A percentile compares a stretch with the other conserved stretches of the same genome.
Conservation (phyloP, 1,284 basidiomycete genomes). For the Pseudozyma sp. region DNA sequence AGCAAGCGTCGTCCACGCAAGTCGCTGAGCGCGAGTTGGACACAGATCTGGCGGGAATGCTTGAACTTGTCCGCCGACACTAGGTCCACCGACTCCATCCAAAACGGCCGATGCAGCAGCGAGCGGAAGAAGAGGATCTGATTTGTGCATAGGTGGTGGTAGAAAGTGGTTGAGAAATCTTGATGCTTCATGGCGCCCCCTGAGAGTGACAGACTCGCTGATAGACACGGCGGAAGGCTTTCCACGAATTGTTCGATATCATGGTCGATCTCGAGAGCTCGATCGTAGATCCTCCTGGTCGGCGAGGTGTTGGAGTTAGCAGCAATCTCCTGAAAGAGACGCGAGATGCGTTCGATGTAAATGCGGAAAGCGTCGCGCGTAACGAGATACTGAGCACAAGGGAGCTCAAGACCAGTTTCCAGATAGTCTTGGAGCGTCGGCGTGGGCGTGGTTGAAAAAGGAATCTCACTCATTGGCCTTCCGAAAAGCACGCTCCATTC, state of each 20-base stretch:
- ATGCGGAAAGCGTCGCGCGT: constrained; percentile 37
- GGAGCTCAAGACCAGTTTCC: constrained; percentile 27
- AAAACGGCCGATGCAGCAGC: constrained; percentile 42
- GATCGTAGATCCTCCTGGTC: constrained; percentile 26
- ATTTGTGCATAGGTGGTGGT: constrained; percentile 44
- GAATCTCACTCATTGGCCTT: constrained; percentile 45
- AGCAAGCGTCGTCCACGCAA: constrained; percentile 36
- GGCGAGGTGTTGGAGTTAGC: constrained; percentile 38
- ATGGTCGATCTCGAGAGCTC: constrained; percentile 40
- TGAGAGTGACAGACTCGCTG: constrained; percentile 12
- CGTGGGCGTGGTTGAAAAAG: constrained; percentile 29
- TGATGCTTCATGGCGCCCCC: constrained; percentile 38
- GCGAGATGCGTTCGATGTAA: constrained; percentile 37
- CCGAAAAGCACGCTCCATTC: constrained; percentile 48
- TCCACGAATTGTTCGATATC: constrained; percentile 32
- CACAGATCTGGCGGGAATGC: constrained; percentile 40
- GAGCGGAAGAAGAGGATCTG: constrained; percentile 49
- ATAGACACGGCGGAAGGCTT: constrained; percentile 27
- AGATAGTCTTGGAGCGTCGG: constrained; percentile 38
- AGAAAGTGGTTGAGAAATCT: constrained; percentile 44
- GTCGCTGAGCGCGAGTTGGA: constrained; percentile 37
- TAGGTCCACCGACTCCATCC: constrained; percentile 46
- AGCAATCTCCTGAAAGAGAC: constrained; percentile 44
- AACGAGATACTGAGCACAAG: constrained; percentile 43
- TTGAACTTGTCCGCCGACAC: constrained; percentile 24